Evolutionary conservation across 1,139 yeast genomes (phyloP).

Genomic region (Suhomyces terraborum): DNA sequence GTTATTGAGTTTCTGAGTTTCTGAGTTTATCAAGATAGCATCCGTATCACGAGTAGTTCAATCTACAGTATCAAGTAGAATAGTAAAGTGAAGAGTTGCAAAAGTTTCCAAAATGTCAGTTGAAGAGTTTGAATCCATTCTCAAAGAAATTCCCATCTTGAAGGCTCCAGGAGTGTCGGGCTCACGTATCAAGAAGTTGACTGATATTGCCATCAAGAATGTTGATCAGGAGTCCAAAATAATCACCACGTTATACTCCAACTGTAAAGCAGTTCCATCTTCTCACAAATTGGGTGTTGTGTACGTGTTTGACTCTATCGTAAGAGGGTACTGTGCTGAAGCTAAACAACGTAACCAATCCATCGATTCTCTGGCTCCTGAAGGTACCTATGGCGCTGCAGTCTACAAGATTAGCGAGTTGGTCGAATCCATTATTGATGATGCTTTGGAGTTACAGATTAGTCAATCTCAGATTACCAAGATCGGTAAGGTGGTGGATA

Average conservation of each 20-base stretch:
- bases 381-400: constrained; percentile 78
- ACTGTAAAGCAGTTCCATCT: constrained; percentile 73
- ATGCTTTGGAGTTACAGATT: constrained; percentile 56
- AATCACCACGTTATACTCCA: constrained; percentile 60
- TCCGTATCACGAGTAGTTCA: constrained; percentile 10
- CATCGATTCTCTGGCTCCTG: constrained; percentile 51
- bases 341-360: constrained; percentile 57
- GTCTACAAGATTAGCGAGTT: constrained; percentile 60
- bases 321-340: constrained; percentile 80
- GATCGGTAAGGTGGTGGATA: constrained; percentile 79
- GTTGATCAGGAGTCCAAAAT: constrained; percentile 61
- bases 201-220: constrained; percentile 74
- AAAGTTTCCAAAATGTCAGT: constrained; percentile 37
- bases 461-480: constrained; percentile 63
- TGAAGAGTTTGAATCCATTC: constrained; percentile 68
- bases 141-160: constrained; percentile 71
- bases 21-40: constrained; percentile 3
- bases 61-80: constrained; percentile 8
- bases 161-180: constrained; percentile 97
- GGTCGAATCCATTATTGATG: constrained; percentile 60
- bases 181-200: constrained; percentile 83
- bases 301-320: constrained; percentile 90
- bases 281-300: constrained; percentile 87
- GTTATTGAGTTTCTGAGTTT: constrained; percentile 3
- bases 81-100: constrained; percentile 1